These are phyloP conservation scores for Choricystis sp. DNA, from an alignment of 139 green algal genomes.

Conservation along the genomic window DNA sequence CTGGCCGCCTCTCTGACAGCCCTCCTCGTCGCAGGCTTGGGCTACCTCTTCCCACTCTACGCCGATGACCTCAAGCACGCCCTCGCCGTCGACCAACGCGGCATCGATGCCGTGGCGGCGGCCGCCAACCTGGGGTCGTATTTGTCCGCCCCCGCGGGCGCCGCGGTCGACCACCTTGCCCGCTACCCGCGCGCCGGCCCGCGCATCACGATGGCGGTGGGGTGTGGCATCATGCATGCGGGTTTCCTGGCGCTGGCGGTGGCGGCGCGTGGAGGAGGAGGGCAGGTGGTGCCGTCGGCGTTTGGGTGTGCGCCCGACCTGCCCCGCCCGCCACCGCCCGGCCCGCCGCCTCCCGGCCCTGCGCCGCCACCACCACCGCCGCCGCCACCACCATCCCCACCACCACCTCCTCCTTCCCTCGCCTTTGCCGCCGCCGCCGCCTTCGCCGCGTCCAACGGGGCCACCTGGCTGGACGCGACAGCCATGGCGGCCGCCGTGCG, in stretches of 20 bases:
- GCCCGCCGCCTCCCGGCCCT: no score
- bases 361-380: no score
- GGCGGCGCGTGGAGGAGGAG: background rate
- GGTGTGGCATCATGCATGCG: background rate
- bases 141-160: background rate
- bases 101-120: background rate
- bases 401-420: no score
- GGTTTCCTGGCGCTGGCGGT: background rate
- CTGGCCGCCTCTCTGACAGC: background rate
- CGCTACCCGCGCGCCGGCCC: background rate
- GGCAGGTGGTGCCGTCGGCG: background rate
- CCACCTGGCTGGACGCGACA: background rate
- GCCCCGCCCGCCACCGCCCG: no score
- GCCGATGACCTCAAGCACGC: background rate
- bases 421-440: background rate
- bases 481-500: background rate
- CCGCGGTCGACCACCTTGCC: background rate
- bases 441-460: background rate
- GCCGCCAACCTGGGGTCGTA: background rate
- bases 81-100: background rate
- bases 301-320: no score
- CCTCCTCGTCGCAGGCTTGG: background rate
- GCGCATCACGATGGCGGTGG: background rate
- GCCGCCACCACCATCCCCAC: no score
- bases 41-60: background rate